Evolutionary conservation across 1,139 yeast genomes (phyloP), one percentile per base, ranked within the genome.

Genomic region (Blastobotrys illinoisensis): DNA sequence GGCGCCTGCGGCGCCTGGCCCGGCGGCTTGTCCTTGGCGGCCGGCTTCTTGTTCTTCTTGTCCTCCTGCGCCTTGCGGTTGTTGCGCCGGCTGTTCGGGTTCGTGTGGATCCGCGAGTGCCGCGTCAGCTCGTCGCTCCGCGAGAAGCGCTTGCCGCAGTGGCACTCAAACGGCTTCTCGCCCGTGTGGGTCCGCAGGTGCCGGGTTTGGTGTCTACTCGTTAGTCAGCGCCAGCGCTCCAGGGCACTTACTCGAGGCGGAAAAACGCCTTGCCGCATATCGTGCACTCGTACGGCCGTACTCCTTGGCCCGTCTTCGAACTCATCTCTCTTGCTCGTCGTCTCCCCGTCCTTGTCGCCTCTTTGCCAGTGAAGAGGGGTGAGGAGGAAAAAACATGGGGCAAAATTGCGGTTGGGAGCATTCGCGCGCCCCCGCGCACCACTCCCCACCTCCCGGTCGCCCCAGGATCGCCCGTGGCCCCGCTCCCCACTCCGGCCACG

Each of bases 181-280:
- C 98, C 98, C 0, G 98, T 91, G 68, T 91, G 98, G 5, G 97
- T 91, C 58, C 97, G 76, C 53, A 91, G 87, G 68, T 91, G 98
- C 64, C 98, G 81, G 16, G 97, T 90, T 68, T 89, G 96, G 71
- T 91, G 98, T 70, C 53, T 51, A 32, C 16, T 32, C 16, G 13
- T 13, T 13, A n/a, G 40, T 32, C 11, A 11, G 14, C 40, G 5
- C 16, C 7, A 32, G 4, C 40, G 13, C 40, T 16, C 16, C 40
- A 26, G 11, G 7, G 1, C 3, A 51, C 54, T n/a, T 51, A 51
- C 56, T 91, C 98, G 50, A 90, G 74, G 51, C 98, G 78, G 67
- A 89, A 96, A 69, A 91, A 91, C 1, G 96, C 96, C 74, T 91
- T 88, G 54, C 85, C 86, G 71, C 98, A 91, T 67, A 87, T 80